phyloP scores from a whole-genome alignment of 371 early-diverging fungal genomes.

The Basidiobolus meristosporus region DNA sequence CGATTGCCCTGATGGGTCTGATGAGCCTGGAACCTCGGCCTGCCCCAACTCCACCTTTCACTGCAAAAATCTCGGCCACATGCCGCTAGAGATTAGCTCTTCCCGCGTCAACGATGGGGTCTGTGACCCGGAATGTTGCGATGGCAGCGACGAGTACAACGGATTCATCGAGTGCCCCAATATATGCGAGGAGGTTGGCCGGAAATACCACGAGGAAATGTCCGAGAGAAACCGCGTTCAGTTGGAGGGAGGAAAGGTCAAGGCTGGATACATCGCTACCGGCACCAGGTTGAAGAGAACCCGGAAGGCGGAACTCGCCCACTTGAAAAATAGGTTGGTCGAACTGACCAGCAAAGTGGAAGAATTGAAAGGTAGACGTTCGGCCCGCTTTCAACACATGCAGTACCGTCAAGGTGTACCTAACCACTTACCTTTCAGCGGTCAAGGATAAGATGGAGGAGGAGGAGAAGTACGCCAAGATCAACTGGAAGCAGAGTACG shows the following conservation, averaged over 20 bases:
- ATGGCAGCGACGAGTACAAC: constrained; percentile 74
- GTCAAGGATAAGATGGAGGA: constrained; percentile 7
- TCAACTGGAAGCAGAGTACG: neutral
- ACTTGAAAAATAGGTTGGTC: constrained; percentile 8
- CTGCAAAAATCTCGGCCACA: constrained; percentile 64
- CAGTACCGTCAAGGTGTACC: neutral
- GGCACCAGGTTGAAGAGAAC: constrained; percentile 5
- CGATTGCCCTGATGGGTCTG: constrained; percentile 86
- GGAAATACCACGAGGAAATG: too few species aligned
- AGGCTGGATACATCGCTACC: neutral
- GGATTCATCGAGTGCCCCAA: constrained; percentile 41
- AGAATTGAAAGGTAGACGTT: neutral
- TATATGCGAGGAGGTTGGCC: constrained; percentile 38
- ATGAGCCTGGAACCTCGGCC: constrained; percentile 89
- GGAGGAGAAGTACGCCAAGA: constrained; percentile 9
- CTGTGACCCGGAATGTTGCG: constrained; percentile 88
- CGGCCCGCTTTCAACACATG: neutral
- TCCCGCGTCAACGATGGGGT: constrained; percentile 81
- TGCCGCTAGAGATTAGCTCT: constrained; percentile 40
- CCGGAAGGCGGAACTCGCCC: constrained; percentile 4
- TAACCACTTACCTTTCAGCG: neutral
- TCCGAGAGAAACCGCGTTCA: too few species aligned
- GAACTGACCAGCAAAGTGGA: constrained; percentile 2
- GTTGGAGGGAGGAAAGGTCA: too few species aligned
- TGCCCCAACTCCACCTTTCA: constrained; percentile 62